phyloP scores from a whole-genome alignment of 2,329 filamentous ascomycete species.

The Trichoderma sp. region DNA sequence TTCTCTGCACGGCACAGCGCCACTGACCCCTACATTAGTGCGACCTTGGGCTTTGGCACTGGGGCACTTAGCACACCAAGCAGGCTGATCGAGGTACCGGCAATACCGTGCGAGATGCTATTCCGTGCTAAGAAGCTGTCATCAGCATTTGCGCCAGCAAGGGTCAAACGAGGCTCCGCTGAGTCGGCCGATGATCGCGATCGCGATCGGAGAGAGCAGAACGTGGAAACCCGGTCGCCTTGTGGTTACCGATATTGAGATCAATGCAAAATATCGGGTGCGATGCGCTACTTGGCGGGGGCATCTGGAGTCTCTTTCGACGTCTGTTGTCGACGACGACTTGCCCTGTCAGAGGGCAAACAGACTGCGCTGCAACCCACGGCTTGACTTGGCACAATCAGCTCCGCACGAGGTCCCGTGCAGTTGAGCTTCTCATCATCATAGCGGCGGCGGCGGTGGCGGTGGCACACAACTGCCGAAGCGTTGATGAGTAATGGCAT shows the following conservation, averaged over 20 bases:
- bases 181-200: slow-evolving; percentile 26
- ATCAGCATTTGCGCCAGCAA: slow-evolving; percentile 15
- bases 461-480: not conserved
- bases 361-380: not conserved
- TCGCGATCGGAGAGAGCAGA: slow-evolving; percentile 27
- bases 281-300: not conserved
- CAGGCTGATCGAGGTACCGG: not conserved
- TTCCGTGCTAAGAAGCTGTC: not conserved
- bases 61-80: not conserved
- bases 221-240: slow-evolving; percentile 22
- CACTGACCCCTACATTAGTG: not conserved
- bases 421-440: not conserved
- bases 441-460: not conserved
- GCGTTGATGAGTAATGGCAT: not conserved
- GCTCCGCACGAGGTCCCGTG: not conserved
- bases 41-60: not conserved
- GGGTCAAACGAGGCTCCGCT: slow-evolving; percentile 19
- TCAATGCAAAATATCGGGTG: not conserved
- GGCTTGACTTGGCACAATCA: not conserved
- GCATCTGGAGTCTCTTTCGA: not conserved
- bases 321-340: not conserved
- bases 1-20: not conserved
- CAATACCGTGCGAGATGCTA: not conserved
- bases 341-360: slow-evolving; percentile 13
- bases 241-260: slow-evolving; percentile 6